Conservation (phyloP, 148 eudicot genomes). For the Cornus suecica region DNA sequence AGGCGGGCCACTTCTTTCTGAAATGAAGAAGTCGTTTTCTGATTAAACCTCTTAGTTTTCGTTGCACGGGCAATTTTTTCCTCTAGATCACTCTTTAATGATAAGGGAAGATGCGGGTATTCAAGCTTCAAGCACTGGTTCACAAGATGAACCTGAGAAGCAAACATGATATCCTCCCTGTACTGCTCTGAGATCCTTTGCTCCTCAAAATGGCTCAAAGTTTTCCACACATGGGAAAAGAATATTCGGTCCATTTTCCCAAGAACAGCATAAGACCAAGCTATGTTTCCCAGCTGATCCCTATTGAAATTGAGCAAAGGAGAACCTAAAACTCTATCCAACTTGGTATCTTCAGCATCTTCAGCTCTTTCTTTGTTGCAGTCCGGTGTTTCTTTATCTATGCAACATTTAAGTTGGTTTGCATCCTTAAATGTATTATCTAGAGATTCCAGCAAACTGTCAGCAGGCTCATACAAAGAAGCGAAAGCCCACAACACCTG, state of each 20-base stretch:
- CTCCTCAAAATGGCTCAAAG: constrained; percentile 59
- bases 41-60: constrained; percentile 83
- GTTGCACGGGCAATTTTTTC: constrained; percentile 68
- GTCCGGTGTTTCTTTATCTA: constrained; percentile 22
- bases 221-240: constrained; percentile 68
- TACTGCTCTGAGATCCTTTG: constrained; percentile 69
- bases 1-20: constrained; percentile 92
- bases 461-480: constrained; percentile 71
- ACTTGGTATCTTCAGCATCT: constrained; percentile 10
- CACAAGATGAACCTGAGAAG: constrained; percentile 76
- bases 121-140: constrained; percentile 88
- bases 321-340: constrained; percentile 13
- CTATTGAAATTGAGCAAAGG: constrained; percentile 51
- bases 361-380: constrained; percentile 18
- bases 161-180: constrained; percentile 90
- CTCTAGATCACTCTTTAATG: constrained; percentile 57
- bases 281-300: constrained; percentile 87
- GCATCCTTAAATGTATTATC: constrained; percentile 47
- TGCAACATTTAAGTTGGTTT: constrained; percentile 45
- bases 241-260: constrained; percentile 63
- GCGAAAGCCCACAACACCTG: constrained; percentile 96
- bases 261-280: constrained; percentile 88
- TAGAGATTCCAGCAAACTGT: constrained; percentile 58
- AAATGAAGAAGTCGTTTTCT: constrained; percentile 76
- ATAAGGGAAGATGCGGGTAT: constrained; percentile 52